Evolutionary conservation across 768 basidiomycete species (phyloP).

Genomic region (Leccinum longicurvipes): DNA sequence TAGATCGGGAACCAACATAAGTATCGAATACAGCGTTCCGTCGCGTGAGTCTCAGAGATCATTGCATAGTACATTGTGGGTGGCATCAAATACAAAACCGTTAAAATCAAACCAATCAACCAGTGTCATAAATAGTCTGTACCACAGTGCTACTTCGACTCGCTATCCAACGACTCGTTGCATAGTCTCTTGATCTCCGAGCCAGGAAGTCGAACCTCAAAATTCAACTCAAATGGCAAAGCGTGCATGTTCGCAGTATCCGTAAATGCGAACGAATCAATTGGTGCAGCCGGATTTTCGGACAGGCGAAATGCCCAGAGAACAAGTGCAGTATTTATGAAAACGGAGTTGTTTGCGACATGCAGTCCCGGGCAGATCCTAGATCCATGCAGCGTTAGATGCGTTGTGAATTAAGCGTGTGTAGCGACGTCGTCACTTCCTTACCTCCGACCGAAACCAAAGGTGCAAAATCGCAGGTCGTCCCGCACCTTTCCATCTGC

Average conservation of each 20-base stretch:
- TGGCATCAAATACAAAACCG: background rate
- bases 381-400: background rate
- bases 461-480: conserved; percentile 8
- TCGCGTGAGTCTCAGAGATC: background rate
- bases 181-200: conserved; percentile 8
- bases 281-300: conserved; percentile 45
- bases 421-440: background rate
- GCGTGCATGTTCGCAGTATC: conserved; percentile 19
- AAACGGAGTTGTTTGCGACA: conserved; percentile 43
- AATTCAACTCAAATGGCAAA: conserved; percentile 8
- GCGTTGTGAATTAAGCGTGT: background rate
- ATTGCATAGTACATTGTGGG: background rate
- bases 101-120: background rate
- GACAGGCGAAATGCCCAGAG: conserved; percentile 60
- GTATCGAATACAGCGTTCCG: too few relatives aligned
- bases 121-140: background rate
- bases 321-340: conserved; percentile 57
- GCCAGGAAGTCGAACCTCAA: conserved; percentile 4
- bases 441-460: conserved; percentile 13
- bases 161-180: background rate
- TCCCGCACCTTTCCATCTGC: conserved; percentile 2
- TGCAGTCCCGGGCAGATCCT: conserved; percentile 35
- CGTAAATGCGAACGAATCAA: conserved; percentile 59
- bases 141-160: background rate
- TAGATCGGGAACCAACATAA: background rate